Evolutionary conservation across 768 basidiomycete species (phyloP).

Genomic region (Trametes cubensis): DNA sequence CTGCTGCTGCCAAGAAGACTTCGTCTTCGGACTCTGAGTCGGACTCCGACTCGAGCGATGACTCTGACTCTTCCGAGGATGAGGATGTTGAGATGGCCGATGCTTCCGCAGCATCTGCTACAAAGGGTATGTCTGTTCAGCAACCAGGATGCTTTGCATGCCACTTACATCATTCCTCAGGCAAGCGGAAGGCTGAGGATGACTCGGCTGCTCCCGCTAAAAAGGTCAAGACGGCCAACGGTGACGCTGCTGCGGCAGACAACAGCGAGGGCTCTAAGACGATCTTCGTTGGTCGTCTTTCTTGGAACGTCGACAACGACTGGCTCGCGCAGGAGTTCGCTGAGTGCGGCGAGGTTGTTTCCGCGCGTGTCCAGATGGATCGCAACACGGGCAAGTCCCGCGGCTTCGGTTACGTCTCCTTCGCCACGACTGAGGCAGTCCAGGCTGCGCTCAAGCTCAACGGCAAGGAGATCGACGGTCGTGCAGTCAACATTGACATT

Average conservation of each 20-base stretch:
- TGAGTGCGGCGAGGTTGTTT: constrained; percentile 83
- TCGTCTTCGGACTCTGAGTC: constrained; percentile 21
- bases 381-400: constrained; percentile 81
- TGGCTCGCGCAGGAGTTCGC: constrained; percentile 91
- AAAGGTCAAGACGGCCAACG: constrained; percentile 78
- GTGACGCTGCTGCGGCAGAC: constrained; percentile 41
- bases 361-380: constrained; percentile 87
- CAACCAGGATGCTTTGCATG: background rate
- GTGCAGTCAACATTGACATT: constrained; percentile 83
- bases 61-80: constrained; percentile 36
- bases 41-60: constrained; percentile 23
- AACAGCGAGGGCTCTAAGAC: constrained; percentile 58
- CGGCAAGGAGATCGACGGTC: constrained; percentile 91
- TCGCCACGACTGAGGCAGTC: constrained; percentile 68
- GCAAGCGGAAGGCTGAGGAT: constrained; percentile 83
- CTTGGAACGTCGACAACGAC: constrained; percentile 97
- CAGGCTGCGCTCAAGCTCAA: constrained; percentile 80
- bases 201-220: constrained; percentile 64
- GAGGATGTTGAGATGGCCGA: constrained; percentile 66
- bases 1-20: constrained; percentile 6
- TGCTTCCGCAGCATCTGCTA: constrained; percentile 37
- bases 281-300: constrained; percentile 90
- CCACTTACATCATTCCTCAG: constrained; percentile 32
- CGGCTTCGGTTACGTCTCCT: constrained; percentile 85
- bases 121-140: constrained; percentile 40